Percentiles rank a stretch among this genome's conserved stretches.
Evolutionary conservation across 2,329 filamentous ascomycete species (phyloP).

Genomic region (Venturia carpophila): DNA sequence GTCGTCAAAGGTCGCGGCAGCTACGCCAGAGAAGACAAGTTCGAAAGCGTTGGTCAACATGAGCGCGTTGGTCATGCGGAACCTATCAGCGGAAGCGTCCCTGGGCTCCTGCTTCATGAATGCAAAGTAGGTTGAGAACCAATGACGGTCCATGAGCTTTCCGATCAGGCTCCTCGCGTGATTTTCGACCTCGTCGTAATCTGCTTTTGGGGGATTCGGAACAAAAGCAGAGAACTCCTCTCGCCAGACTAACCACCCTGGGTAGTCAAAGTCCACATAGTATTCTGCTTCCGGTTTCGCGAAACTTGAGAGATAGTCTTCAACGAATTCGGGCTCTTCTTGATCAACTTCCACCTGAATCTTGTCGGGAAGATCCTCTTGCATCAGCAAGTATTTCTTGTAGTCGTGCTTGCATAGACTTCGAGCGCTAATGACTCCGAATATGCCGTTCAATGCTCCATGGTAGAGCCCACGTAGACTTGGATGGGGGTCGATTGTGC

Average conservation of each 20-base stretch:
- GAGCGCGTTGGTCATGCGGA: slow-evolving; percentile 80
- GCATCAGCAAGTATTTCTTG: slow-evolving; percentile 74
- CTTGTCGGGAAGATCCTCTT: slow-evolving; percentile 70
- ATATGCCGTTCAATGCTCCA: slow-evolving; percentile 65
- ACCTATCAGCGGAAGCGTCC: slow-evolving; percentile 71
- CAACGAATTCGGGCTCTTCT: slow-evolving; percentile 70
- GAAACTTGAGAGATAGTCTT: slow-evolving; percentile 70
- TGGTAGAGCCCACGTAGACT: slow-evolving; percentile 74
- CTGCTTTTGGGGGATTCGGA: slow-evolving; percentile 59
- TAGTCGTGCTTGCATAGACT: slow-evolving; percentile 82
- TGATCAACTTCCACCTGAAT: slow-evolving; percentile 58
- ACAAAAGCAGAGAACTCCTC: slow-evolving; percentile 75
- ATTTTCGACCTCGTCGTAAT: slow-evolving; percentile 75
- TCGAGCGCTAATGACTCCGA: slow-evolving; percentile 80
- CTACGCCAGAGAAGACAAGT: slow-evolving; percentile 72
- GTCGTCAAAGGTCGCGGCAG: slow-evolving; percentile 73
- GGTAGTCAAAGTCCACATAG: slow-evolving; percentile 84
- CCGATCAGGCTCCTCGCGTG: slow-evolving; percentile 72
- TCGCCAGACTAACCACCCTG: slow-evolving; percentile 94
- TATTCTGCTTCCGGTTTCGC: slow-evolving; percentile 71
- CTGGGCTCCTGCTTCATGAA: slow-evolving; percentile 95
- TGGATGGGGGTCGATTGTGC: slow-evolving; percentile 85
- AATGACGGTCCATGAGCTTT: slow-evolving; percentile 67
- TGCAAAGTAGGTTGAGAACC: slow-evolving; percentile 81
- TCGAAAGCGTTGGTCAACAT: slow-evolving; percentile 86